These are phyloP conservation scores for Lactarius quietus DNA, from an alignment of 768 basidiomycete species.

Conservation along the genomic window DNA sequence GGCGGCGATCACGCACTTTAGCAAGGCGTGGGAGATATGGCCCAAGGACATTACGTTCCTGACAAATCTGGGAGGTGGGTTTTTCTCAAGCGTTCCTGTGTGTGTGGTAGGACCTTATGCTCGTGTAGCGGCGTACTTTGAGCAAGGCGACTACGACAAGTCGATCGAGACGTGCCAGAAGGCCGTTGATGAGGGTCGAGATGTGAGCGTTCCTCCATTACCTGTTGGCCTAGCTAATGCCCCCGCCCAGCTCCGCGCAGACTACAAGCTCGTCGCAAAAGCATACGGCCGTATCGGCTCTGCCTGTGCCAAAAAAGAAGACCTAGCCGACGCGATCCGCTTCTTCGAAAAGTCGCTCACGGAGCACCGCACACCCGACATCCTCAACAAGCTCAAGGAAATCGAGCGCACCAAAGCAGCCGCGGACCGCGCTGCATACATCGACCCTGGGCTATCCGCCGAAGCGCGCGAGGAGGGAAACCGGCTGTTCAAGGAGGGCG, in stretches of 20 bases:
- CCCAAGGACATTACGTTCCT: slow-evolving; percentile 93
- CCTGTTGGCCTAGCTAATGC: neutral
- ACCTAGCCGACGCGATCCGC: slow-evolving; percentile 76
- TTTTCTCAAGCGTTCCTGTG: neutral
- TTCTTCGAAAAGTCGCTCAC: slow-evolving; percentile 91
- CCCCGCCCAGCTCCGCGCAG: slow-evolving; percentile 68
- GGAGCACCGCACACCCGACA: slow-evolving; percentile 93
- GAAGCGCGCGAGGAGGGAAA: slow-evolving; percentile 91
- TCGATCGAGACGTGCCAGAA: slow-evolving; percentile 90
- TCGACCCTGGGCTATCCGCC: slow-evolving; percentile 81
- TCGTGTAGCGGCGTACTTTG: slow-evolving; percentile 79
- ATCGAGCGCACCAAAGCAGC: slow-evolving; percentile 77
- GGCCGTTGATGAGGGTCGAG: slow-evolving; percentile 91
- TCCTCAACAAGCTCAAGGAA: slow-evolving; percentile 86
- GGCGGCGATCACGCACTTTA: slow-evolving; percentile 69
- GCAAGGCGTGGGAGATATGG: slow-evolving; percentile 89
- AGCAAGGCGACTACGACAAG: slow-evolving; percentile 88
- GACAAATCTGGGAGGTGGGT: slow-evolving; percentile 79
- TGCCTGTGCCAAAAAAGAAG: slow-evolving; percentile 77
- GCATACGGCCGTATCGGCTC: slow-evolving; percentile 88
- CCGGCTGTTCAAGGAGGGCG: slow-evolving; percentile 82
- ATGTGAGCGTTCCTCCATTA: slow-evolving; percentile 45
- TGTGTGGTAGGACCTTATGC: slow-evolving; percentile 8
- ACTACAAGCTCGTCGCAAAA: slow-evolving; percentile 95
- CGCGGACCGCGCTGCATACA: slow-evolving; percentile 74